Percentiles rank a stretch among this genome's conserved stretches.
Evolutionary conservation across 257 asterid species (phyloP).

Genomic region (Schizonepeta tenuifolia): DNA sequence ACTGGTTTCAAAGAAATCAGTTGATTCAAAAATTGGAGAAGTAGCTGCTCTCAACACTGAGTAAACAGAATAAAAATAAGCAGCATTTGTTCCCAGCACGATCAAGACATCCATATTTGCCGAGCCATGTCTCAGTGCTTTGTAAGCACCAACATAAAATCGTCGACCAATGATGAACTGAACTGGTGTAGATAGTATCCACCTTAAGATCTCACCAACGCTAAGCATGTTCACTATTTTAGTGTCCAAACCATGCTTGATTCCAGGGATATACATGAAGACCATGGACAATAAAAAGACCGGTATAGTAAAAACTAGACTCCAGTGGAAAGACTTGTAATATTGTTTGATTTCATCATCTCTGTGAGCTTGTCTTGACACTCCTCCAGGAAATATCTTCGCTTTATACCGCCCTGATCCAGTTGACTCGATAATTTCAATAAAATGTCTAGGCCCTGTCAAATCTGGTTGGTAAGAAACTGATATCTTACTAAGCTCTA

Average conservation of each 20-base stretch:
- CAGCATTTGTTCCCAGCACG: constrained; percentile 71
- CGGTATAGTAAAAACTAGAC: constrained; percentile 62
- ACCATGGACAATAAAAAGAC: constrained; percentile 65
- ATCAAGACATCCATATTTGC: constrained; percentile 83
- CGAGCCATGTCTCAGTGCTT: constrained; percentile 53
- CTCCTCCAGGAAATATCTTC: constrained; percentile 51
- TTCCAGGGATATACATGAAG: constrained; percentile 65
- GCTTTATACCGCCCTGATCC: constrained; percentile 53
- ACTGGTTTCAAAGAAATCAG: constrained; percentile 70
- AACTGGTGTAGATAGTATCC: constrained; percentile 61
- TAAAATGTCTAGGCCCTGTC: constrained; percentile 65
- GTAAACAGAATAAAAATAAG: constrained; percentile 72
- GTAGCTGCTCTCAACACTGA: constrained; percentile 59
- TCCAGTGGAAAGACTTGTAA: constrained; percentile 54
- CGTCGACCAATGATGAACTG: constrained; percentile 67
- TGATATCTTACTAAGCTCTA: constrained; percentile 44
- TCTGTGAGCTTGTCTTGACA: constrained; percentile 45
- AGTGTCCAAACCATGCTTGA: constrained; percentile 47
- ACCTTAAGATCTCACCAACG: constrained; percentile 54
- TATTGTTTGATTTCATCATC: constrained; percentile 49
- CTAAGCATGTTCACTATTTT: constrained; percentile 57
- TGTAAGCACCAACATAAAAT: constrained; percentile 64
- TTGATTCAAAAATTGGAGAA: constrained; percentile 51
- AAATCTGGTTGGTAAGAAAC: constrained; percentile 55
- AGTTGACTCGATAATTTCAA: constrained; percentile 45